Base-by-base conservation (phyloP, 176 grass and related monocot genomes). In the Rhynchospora tenuis region DNA sequence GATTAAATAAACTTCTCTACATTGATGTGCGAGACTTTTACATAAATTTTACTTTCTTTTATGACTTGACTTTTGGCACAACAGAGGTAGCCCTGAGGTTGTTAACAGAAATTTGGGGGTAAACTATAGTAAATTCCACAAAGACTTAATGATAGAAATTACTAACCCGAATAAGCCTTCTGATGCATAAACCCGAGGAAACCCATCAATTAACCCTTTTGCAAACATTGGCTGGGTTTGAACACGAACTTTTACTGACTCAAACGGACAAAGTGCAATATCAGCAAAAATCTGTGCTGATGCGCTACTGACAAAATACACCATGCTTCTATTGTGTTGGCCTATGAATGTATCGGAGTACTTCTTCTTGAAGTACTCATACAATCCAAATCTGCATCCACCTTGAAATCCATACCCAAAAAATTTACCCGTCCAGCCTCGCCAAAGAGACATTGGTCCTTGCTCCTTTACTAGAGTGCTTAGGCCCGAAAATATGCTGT, bases 201-300 rank as follows among this genome's bases (percentile, higher is more conserved):
- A 98, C 14, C 96, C 96, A 90, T 98, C 93, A 55, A 90, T 50
- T 86, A 98, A 84, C 13, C 96, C 96, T 86, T 90, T 95, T 28
- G 92, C 95, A 90, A 95, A 93, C 68, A 88, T 85, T 7, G 92
- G 89, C 20, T 95, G 91, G 58, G 93, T 91, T 74, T 98, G 95
- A 83, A 98, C 95, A 15, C 91, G 92, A 80, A 98, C 86, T 93
- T 98, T 95, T 16, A 98, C 96, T 26, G 93, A 94, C 75, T 98
- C 93, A 78, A 95, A 98, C 6, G 95, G 96, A 51, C 83, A 91
- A 77, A 95, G 91, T 43, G 88, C 92, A 81, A 98, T 88, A 90
- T 98, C 93, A 22, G 96, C 93, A 84, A 98, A 90, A 82, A 98
- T 64, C 89, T 98, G 96, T 55, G 96, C 96, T 83, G 96, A 98